Evolutionary conservation across 2,329 filamentous ascomycete species (phyloP).

Genomic region (Didymella pomorum): DNA sequence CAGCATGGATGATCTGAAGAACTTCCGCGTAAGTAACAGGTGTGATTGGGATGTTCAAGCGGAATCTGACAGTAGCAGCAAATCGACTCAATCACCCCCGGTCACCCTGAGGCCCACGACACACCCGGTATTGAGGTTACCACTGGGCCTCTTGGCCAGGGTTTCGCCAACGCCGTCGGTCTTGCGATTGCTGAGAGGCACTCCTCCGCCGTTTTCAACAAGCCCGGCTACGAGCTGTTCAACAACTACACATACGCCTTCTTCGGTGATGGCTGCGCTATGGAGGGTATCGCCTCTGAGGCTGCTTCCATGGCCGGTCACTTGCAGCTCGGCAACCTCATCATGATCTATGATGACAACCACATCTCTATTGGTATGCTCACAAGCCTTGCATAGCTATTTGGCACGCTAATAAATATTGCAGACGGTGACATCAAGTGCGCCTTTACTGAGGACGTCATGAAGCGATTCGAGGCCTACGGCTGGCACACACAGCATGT

Average conservation of each 20-base stretch:
- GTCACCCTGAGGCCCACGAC: conserved; percentile 96
- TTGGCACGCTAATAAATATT: conserved; percentile 24
- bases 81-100: conserved; percentile 84
- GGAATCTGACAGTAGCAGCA: conserved; percentile 54
- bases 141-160: conserved; percentile 96
- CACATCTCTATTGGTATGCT: conserved; percentile 81
- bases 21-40: conserved; percentile 82
- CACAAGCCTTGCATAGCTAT: not conserved
- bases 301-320: conserved; percentile 92
- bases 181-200: conserved; percentile 96
- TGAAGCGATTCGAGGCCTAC: conserved; percentile 94
- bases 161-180: conserved; percentile 96
- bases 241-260: conserved; percentile 98
- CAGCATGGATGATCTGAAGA: conserved; percentile 90
- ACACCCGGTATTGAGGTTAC: conserved; percentile 98
- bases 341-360: conserved; percentile 98
- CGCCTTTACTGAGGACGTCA: conserved; percentile 96
- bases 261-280: conserved; percentile 97
- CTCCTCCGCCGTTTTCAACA: conserved; percentile 92
- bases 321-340: conserved; percentile 96
- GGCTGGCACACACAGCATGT: conserved; percentile 93
- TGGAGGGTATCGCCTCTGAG: conserved; percentile 97
- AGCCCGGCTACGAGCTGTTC: conserved; percentile 87
- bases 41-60: conserved; percentile 25
- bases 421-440: conserved; percentile 92